Evolutionary conservation across 257 asterid genomes (phyloP).

Genomic region (Henckelia pumila): DNA sequence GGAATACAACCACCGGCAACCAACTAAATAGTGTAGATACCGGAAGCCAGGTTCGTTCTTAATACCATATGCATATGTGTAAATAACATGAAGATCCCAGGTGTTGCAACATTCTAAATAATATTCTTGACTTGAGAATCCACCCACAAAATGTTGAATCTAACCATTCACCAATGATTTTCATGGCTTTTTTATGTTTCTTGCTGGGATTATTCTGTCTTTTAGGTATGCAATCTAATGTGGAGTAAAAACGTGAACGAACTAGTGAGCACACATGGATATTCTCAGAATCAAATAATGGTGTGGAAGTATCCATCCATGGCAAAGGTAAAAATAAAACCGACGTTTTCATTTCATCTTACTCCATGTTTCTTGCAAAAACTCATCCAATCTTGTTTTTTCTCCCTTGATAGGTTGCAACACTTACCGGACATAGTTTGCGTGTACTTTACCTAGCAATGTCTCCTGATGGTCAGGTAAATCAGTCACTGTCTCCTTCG

Average conservation of each 20-base stretch:
- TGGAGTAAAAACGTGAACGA: conserved; percentile 98
- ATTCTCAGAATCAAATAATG: conserved; percentile 96
- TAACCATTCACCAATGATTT: too few species aligned
- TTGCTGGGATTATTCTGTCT: not conserved
- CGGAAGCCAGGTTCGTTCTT: conserved; percentile 77
- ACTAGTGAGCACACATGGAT: conserved; percentile 96
- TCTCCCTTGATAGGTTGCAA: conserved; percentile 76
- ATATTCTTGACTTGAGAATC: too few species aligned
- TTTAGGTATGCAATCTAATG: conserved; percentile 85
- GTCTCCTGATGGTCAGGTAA: conserved; percentile 99
- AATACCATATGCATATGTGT: not conserved
- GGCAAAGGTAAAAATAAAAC: conserved; percentile 56
- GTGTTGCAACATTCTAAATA: too few species aligned
- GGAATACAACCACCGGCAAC: conserved; percentile 88
- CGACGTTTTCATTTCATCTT: not conserved
- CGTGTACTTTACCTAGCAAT: conserved; percentile 86
- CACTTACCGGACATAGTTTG: conserved; percentile 86
- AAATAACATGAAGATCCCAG: too few species aligned
- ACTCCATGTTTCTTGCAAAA: not conserved
- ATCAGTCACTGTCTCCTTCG: not conserved
- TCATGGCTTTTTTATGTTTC: too few species aligned
- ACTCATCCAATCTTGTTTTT: too few species aligned
- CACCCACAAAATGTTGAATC: too few species aligned
- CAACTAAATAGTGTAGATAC: conserved; percentile 79
- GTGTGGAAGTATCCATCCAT: conserved; percentile 97